A percentile compares a stretch with the other conserved stretches of the same genome.
These are phyloP conservation scores for Clonostachys chloroleuca DNA, from an alignment of 2,329 filamentous ascomycete genomes.

Conservation along the genomic window DNA sequence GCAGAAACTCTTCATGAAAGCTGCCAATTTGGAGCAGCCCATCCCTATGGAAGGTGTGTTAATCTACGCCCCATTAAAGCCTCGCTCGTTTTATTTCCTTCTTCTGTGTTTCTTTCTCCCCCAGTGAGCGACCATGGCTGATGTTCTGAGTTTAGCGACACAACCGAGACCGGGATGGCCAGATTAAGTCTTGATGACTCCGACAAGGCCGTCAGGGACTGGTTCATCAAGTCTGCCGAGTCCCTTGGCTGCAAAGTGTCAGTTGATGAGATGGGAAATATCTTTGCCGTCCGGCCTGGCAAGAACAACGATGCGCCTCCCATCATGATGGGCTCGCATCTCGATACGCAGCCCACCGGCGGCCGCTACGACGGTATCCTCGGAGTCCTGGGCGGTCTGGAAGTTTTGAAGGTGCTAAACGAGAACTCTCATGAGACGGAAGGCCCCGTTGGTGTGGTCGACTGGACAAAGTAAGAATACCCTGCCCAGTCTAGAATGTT, in stretches of 20 bases:
- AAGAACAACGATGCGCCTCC: slow-evolving; percentile 50
- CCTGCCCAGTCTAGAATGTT: too few species aligned
- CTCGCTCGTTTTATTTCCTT: too few species aligned
- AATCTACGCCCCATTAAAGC: background rate
- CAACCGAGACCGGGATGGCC: slow-evolving; percentile 70
- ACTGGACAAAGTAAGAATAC: slow-evolving; percentile 63
- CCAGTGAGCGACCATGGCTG: too few species aligned
- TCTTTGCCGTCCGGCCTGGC: slow-evolving; percentile 67
- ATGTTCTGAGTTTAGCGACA: background rate
- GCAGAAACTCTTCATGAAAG: slow-evolving; percentile 4
- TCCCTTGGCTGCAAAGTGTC: slow-evolving; percentile 63
- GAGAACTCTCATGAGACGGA: slow-evolving; percentile 66
- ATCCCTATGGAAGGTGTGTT: slow-evolving; percentile 3
- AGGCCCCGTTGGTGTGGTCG: slow-evolving; percentile 68
- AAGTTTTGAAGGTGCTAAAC: slow-evolving; percentile 60
- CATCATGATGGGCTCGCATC: slow-evolving; percentile 68
- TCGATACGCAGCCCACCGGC: slow-evolving; percentile 60
- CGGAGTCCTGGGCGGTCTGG: slow-evolving; percentile 68
- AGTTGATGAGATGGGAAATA: slow-evolving; percentile 77
- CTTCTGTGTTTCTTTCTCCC: too few species aligned
- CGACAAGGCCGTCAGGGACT: slow-evolving; percentile 71
- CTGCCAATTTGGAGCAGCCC: slow-evolving; percentile 5
- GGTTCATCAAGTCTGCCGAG: slow-evolving; percentile 66
- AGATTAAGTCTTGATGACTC: slow-evolving; percentile 70
- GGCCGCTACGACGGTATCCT: slow-evolving; percentile 75